Percentiles rank a stretch among this genome's conserved stretches.
These are phyloP conservation scores for Fusarium penzigii DNA, from an alignment of 2,329 filamentous ascomycete genomes.

Conservation along the genomic window DNA sequence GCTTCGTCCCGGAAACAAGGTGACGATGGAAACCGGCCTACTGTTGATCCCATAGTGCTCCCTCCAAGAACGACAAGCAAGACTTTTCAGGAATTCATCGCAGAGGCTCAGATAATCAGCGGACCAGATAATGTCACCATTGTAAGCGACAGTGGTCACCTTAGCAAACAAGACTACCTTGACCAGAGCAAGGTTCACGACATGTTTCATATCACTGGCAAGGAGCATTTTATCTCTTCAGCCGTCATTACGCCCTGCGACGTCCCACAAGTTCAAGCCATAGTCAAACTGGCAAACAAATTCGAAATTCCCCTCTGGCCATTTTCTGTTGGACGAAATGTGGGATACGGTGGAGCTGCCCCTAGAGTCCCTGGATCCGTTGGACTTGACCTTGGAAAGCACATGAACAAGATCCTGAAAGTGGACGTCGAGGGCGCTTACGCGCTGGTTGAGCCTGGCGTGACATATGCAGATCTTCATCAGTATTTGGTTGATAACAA, in stretches of 20 bases:
- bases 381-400: constrained; percentile 12
- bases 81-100: constrained; percentile 15
- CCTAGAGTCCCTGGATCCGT: constrained; percentile 15
- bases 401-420: constrained; percentile 19
- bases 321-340: constrained; percentile 19
- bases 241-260: constrained; percentile 16
- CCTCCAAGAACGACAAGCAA: constrained; percentile 5
- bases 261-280: constrained; percentile 15
- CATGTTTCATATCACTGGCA: constrained; percentile 19
- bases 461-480: constrained; percentile 16
- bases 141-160: constrained; percentile 3
- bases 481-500: constrained; percentile 15
- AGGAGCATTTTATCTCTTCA: constrained; percentile 17
- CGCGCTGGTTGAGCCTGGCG: constrained; percentile 17
- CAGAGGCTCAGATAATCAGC: neutral
- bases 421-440: constrained; percentile 18
- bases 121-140: constrained; percentile 12
- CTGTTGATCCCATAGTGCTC: constrained; percentile 5
- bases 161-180: constrained; percentile 13
- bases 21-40: neutral
- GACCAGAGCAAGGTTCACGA: constrained; percentile 21
- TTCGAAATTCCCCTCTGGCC: constrained; percentile 22
- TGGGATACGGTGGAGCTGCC: constrained; percentile 18
- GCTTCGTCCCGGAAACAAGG: neutral
- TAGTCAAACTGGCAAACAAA: constrained; percentile 13